Evolutionary conservation across 2,329 filamentous ascomycete genomes (phyloP), one percentile per base, ranked within the genome.

Genomic region (Fusarium setosum): DNA sequence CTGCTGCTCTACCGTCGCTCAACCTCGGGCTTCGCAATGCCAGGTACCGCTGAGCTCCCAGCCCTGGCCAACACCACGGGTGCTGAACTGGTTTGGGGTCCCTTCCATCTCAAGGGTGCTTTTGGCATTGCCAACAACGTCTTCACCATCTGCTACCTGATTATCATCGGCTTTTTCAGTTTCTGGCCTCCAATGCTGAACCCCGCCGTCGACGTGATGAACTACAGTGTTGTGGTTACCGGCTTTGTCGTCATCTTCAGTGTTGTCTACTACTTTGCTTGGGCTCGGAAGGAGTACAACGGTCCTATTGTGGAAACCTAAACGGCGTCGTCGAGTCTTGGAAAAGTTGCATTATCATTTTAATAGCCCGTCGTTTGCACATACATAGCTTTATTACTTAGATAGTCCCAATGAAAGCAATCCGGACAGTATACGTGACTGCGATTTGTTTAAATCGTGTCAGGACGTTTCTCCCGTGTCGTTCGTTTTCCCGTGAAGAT

Each of bases 81-180:
- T 0, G 70, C 71, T 3, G 72, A 75, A 18, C 72, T 77, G 2
- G 64, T 74, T 8, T 89, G 86, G 86, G 86, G 86, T 0, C 85
- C 85, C 0, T 89, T 85, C 80, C 82, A 80, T 38, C 57, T 88
- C 0, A 82, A 82, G 0, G 84, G 84, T 5, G 68, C 78, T 0
- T 69, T 84, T 2, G 86, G 86, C 0, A 83, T 81, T 6, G 67
- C 81, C 20, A 88, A 88, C 71, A 89, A 88, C 56, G 69, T 77
- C 1, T 84, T 86, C 48, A 81, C 85, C 1, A 85, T 83, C 66
- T 48, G 77, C 4, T 89, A 87, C 67, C 81, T 84, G 70, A 57
- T 83, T 1, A 82, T 88, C 37, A 77, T 88, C 3, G 80, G 85
- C 11, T 88, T 89, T 73, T 88, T 84, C 79, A 82, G 79, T 20